A percentile compares a stretch with the other conserved stretches of the same genome.
Conservation (phyloP, 208 protist species). For the Trypanosoma cruzi region DNA sequence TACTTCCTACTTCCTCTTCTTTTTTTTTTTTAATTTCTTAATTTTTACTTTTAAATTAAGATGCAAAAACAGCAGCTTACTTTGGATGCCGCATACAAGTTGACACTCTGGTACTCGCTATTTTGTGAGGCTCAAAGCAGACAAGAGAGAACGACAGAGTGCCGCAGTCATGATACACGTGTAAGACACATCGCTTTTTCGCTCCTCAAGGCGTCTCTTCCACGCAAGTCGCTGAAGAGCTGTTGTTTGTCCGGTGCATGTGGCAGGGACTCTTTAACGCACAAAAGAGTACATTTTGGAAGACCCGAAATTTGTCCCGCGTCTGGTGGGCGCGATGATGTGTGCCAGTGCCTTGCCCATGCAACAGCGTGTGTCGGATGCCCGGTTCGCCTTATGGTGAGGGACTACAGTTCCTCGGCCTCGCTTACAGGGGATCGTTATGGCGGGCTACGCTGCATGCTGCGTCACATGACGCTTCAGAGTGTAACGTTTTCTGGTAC, state of each 20-base stretch:
- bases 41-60: slow-evolving; percentile 8
- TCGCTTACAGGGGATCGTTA: slow-evolving; percentile 37
- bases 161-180: slow-evolving; percentile 12
- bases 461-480: slow-evolving; percentile 45
- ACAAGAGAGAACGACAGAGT: slow-evolving; percentile 8
- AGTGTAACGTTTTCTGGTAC: slow-evolving; percentile 42
- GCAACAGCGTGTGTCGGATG: slow-evolving; percentile 43
- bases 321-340: slow-evolving; percentile 51
- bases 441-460: slow-evolving; percentile 59
- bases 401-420: slow-evolving; percentile 47
- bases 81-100: slow-evolving; percentile 77
- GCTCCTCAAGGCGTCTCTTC: slow-evolving; percentile 40
- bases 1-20: slow-evolving; percentile 1
- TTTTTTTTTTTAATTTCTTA: slow-evolving; percentile 15
- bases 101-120: slow-evolving; percentile 62
- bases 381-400: slow-evolving; percentile 39
- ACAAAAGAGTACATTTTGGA: slow-evolving; percentile 38
- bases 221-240: slow-evolving; percentile 39
- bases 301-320: slow-evolving; percentile 27
- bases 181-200: slow-evolving; percentile 41
- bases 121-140: slow-evolving; percentile 18
- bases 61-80: slow-evolving; percentile 54
- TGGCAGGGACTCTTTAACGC: slow-evolving; percentile 28
- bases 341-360: slow-evolving; percentile 63
- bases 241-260: slow-evolving; percentile 62